Base-by-base conservation (phyloP, 2,329 filamentous ascomycete genomes). In the Monilinia fructigena region DNA sequence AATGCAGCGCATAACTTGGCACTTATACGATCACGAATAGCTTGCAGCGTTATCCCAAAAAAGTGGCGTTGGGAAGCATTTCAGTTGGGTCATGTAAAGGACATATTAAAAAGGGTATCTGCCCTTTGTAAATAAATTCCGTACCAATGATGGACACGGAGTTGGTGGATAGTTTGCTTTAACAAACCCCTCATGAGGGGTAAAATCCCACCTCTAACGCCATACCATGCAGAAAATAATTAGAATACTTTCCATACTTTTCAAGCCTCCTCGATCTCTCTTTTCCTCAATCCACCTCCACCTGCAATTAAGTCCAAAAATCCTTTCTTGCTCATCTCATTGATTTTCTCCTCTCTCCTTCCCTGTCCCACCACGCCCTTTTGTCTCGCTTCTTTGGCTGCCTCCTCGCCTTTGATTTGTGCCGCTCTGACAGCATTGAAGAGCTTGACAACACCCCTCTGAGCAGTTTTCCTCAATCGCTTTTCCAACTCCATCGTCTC, bases 301-400 rank as follows among this genome's bases (percentile, higher is more conserved):
- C 83, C 85, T 4, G 86, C 85, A 76, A 99, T 97, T 77, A 98
- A 80, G 69, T 98, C 94, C 77, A 99, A 79, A 80, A 98, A 99
- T 0, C 94, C 93, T 80, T 97, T 91, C 81, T 96, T 96, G 77
- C 90, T 96, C 89, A 99, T 95, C 82, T 98, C 93, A 71, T 92
- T 95, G 63, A 96, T 83, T 80, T 90, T 93, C 79, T 96, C 92
- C 79, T 96, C 90, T 71, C 92, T 86, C 78, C 90, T 87, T 69
- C 85, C 85, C 74, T 92, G 87, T 1, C 94, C 94, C 42, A 97
- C 85, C 0, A 96, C 82, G 4, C 92, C 91, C 68, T 89, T 85
- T 72, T 86, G 87, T 78, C 86, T 85, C 59, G 87, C 84, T 71
- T 86, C 85, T 77, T 82, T 86, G 75, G 90, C 88, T 6, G 92